phyloP scores from a whole-genome alignment of 2,329 filamentous ascomycete species.

The Cladosporium velox region DNA sequence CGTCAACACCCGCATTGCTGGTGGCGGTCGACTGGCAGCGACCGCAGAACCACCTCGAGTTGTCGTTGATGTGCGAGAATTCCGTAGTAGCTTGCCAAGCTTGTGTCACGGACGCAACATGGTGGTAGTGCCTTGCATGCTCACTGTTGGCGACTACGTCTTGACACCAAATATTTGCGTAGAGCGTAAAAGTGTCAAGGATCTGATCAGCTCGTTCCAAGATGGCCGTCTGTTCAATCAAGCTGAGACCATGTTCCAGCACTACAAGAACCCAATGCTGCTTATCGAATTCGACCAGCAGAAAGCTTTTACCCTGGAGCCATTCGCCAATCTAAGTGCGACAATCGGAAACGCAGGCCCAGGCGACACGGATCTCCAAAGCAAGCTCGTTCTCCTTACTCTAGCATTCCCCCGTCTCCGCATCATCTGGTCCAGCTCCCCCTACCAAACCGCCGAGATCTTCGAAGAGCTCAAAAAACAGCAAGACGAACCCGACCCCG shows the following conservation, averaged over 20 bases:
- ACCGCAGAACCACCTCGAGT: constrained; percentile 87
- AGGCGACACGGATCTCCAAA: constrained; percentile 75
- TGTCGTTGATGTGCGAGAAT: constrained; percentile 94
- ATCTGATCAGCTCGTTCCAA: constrained; percentile 87
- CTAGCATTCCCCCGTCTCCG: constrained; percentile 86
- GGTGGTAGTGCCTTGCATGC: constrained; percentile 87
- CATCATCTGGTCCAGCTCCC: constrained; percentile 90
- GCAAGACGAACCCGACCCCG: constrained; percentile 85
- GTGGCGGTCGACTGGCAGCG: constrained; percentile 79
- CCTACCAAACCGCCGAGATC: constrained; percentile 96
- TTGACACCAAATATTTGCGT: constrained; percentile 88
- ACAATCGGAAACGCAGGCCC: constrained; percentile 63
- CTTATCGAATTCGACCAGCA: constrained; percentile 98
- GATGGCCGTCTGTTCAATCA: constrained; percentile 91
- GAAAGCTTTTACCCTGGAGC: constrained; percentile 88
- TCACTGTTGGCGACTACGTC: constrained; percentile 96
- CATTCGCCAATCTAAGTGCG: constrained; percentile 56
- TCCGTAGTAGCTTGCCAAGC: constrained; percentile 87
- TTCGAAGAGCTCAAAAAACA: constrained; percentile 91
- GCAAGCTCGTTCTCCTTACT: constrained; percentile 87
- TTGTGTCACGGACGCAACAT: constrained; percentile 87
- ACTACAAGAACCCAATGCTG: constrained; percentile 87
- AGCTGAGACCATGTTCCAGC: constrained; percentile 88
- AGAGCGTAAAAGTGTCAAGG: constrained; percentile 89
- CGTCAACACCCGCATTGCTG: constrained; percentile 94